These are phyloP conservation scores for Scenedesmus sp. DNA, from an alignment of 163 green algal species.

Conservation along the genomic window DNA sequence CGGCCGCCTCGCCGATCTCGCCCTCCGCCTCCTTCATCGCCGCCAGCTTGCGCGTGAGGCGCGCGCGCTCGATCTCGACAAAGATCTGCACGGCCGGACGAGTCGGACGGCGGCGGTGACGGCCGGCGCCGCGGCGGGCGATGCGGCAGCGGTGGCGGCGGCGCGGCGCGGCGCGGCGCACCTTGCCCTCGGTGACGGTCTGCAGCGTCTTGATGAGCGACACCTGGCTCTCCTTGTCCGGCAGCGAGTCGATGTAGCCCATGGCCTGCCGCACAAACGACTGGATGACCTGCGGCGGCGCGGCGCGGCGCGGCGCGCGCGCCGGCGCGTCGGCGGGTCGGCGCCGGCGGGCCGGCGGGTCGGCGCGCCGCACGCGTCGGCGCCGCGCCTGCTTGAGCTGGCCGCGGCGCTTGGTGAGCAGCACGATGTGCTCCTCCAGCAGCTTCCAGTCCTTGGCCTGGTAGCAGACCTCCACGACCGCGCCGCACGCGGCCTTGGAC, in stretches of 20 bases:
- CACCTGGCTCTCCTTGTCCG: constrained; percentile 75
- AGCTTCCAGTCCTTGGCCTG: constrained; percentile 86
- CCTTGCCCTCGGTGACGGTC: constrained; percentile 85
- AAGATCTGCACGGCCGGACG: constrained; percentile 98
- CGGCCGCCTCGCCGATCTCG: constrained; percentile 89
- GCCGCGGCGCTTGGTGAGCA: constrained; percentile 93
- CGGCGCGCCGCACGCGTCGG: neutral
- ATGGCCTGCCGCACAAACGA: constrained; percentile 93
- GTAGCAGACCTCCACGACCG: constrained; percentile 87
- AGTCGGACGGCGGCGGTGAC: too few relatives aligned
- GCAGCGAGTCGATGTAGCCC: constrained; percentile 80
- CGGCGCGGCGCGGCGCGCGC: neutral
- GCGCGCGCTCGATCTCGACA: constrained; percentile 97
- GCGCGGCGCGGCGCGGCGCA: too few relatives aligned
- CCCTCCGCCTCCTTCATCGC: constrained; percentile 91
- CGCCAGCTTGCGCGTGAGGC: constrained; percentile 89
- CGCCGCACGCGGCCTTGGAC: constrained; percentile 80
- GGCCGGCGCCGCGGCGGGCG: neutral
- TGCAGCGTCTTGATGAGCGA: constrained; percentile 96
- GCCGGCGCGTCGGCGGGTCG: neutral
- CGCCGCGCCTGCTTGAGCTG: constrained; percentile 95
- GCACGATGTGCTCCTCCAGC: constrained; percentile 93
- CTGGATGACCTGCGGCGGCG: constrained; percentile 79
- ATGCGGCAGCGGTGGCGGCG: too few relatives aligned
- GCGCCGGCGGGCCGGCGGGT: neutral